Evolutionary conservation across 257 asterid genomes (phyloP).

Genomic region (Jasminum sambac): DNA sequence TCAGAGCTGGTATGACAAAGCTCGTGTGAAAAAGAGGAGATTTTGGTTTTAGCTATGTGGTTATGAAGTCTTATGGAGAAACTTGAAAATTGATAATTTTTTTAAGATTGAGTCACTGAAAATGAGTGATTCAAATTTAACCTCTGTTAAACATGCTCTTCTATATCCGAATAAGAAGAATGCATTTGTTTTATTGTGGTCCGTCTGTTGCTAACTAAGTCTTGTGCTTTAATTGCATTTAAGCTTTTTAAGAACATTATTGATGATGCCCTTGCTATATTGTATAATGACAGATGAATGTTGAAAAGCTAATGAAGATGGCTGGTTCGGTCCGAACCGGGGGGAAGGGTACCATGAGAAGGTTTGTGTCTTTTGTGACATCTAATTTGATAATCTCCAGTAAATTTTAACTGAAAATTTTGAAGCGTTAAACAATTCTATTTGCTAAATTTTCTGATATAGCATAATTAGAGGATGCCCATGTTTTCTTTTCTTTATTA

Average conservation of each 20-base stretch:
- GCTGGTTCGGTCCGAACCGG: slow-evolving; percentile 77
- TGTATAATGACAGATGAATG: slow-evolving; percentile 57
- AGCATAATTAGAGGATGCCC: background rate
- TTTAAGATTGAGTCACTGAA: too few relatives aligned
- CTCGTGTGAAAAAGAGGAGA: too few relatives aligned
- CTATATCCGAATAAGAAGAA: background rate
- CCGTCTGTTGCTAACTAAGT: background rate
- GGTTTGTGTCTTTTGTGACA: slow-evolving; percentile 36
- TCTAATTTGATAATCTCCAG: background rate
- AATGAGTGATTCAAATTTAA: too few relatives aligned
- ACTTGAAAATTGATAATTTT: too few relatives aligned
- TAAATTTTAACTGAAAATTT: background rate
- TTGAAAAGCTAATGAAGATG: slow-evolving; percentile 75
- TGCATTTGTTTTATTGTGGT: background rate
- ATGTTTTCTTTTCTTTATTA: too few relatives aligned
- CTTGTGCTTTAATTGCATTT: background rate
- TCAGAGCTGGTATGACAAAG: too few relatives aligned
- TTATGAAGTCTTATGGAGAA: too few relatives aligned
- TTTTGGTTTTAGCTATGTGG: too few relatives aligned
- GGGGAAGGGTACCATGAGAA: slow-evolving; percentile 76
- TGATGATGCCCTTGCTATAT: background rate
- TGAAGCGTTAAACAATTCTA: background rate
- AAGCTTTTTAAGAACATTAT: background rate
- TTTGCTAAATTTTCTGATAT: background rate
- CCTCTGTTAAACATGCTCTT: too few relatives aligned